Percentiles rank a stretch among this genome's conserved stretches.
Conservation (phyloP, 768 basidiomycete genomes). For the Lactarius hatsudake region DNA sequence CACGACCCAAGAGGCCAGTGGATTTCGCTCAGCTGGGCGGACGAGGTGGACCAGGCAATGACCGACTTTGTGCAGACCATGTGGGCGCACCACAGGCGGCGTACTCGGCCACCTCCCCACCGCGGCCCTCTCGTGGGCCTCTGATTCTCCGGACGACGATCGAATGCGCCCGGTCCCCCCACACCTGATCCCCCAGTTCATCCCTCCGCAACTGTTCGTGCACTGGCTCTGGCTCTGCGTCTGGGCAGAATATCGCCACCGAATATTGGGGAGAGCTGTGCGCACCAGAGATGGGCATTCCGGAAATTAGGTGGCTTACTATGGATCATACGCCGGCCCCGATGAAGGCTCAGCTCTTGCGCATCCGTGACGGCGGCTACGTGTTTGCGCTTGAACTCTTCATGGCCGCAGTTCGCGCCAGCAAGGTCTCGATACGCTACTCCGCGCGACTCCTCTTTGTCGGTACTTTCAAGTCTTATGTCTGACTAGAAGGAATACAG, state of each 20-base stretch:
- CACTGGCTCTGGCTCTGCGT: conserved; percentile 9
- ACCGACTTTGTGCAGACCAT: not conserved
- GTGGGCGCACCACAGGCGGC: conserved; percentile 6
- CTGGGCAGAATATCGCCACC: conserved; percentile 3
- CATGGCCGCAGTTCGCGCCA: too few species aligned
- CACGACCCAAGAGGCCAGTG: not conserved
- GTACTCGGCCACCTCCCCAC: conserved; percentile 7
- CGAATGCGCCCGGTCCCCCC: not conserved
- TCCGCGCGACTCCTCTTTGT: too few species aligned
- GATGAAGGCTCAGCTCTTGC: not conserved
- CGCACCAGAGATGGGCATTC: conserved; percentile 4
- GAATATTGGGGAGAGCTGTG: not conserved
- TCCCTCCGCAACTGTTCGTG: conserved; percentile 5
- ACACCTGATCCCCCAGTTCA: conserved; percentile 5
- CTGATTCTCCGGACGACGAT: not conserved
- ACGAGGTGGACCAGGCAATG: conserved; percentile 1
- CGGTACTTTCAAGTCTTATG: too few species aligned
- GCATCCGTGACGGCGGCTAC: too few species aligned
- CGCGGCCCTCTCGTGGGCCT: not conserved
- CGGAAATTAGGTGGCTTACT: not conserved
- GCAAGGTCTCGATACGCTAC: too few species aligned
- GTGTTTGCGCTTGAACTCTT: too few species aligned
- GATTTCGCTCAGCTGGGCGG: conserved; percentile 10
- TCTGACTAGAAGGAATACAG: too few species aligned
- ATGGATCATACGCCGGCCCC: not conserved